phyloP scores from a whole-genome alignment of 306 rosid species.

The Hippophae tibetana region DNA sequence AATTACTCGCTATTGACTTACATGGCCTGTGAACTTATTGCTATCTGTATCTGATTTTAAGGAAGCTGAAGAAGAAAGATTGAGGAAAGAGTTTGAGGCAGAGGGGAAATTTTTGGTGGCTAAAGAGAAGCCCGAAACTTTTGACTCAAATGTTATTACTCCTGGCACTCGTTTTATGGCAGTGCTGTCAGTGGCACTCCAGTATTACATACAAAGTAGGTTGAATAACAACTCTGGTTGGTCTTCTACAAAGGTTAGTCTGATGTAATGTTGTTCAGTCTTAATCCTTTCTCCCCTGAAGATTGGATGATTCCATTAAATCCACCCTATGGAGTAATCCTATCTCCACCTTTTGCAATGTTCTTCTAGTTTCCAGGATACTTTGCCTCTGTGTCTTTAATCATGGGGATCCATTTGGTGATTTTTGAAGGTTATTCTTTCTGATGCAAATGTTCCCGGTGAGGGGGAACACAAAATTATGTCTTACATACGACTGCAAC shows the following conservation, averaged over 20 bases:
- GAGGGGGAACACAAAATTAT: conserved; percentile 98
- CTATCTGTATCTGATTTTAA: conserved; percentile 19
- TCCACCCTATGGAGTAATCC: conserved; percentile 24
- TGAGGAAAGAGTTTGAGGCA: conserved; percentile 60
- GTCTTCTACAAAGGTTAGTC: conserved; percentile 64
- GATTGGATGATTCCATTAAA: conserved; percentile 7
- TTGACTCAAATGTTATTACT: conserved; percentile 84
- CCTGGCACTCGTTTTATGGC: conserved; percentile 96
- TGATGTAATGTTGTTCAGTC: conserved; percentile 20
- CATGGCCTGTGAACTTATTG: conserved; percentile 17
- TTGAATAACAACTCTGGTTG: conserved; percentile 76
- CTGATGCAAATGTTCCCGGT: conserved; percentile 93
- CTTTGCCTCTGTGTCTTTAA: conserved; percentile 50
- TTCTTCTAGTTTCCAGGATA: conserved; percentile 37
- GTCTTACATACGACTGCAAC: conserved; percentile 71
- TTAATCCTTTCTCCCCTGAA: conserved; percentile 22
- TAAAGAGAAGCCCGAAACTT: conserved; percentile 65
- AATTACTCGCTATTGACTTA: conserved; percentile 3
- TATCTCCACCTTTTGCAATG: conserved; percentile 30
- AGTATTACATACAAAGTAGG: conserved; percentile 75
- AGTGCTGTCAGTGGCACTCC: conserved; percentile 79
- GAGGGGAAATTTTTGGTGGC: conserved; percentile 41
- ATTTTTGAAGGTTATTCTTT: conserved; percentile 91
- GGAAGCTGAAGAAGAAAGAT: conserved; percentile 94
- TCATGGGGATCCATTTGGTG: conserved; percentile 54